Evolutionary conservation across 371 early-diverging fungal genomes (phyloP), one percentile per base, ranked within the genome.

Genomic region (Coemansia sp.): DNA sequence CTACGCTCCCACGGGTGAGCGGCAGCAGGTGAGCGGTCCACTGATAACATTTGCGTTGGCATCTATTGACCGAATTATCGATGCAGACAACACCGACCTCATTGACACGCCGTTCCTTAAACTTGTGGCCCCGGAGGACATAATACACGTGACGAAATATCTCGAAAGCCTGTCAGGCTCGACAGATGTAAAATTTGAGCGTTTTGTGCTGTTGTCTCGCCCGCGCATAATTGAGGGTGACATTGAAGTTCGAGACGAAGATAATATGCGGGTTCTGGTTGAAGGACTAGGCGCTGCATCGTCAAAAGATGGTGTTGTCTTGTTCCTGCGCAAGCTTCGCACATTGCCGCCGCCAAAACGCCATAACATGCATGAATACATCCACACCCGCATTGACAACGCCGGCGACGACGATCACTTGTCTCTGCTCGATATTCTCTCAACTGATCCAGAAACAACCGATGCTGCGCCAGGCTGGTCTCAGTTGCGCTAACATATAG

Each of bases 51-150:
- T 72, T 64, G 64, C 60, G 1, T 64, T 64, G 5, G 61, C 68
- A 11, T 72, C 72, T 8, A 45, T 72, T 16, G 59, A 68, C 53
- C 45, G 68, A 10, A 55, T 72, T 0, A 47, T 72, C 1, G 72
- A 72, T 14, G 68, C 65, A 1, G 72, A 72, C 37, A 60, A 68
- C 1, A 42, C 61, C 11, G 72, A 72, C 26, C 45, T 72, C 1
- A 29, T 64, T 24, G 53, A 50, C 22, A 68, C 22, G 21, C 72
- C 72, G n/a, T 72, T 72, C 37, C 60, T 72, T 3, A 72, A 60
- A 57, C 68, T 72, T 13, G 68, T 72, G 5, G 72, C 72, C 26
- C 72, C 72, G 13, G 72, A 72, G n/a, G 64, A 72, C 37, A 27
- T 72, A 16, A 4, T 72, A 27, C 64, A 51, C 6, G 68, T 63